Base-by-base conservation (phyloP, 148 eudicot species). In the Dysphania ambrosioides region DNA sequence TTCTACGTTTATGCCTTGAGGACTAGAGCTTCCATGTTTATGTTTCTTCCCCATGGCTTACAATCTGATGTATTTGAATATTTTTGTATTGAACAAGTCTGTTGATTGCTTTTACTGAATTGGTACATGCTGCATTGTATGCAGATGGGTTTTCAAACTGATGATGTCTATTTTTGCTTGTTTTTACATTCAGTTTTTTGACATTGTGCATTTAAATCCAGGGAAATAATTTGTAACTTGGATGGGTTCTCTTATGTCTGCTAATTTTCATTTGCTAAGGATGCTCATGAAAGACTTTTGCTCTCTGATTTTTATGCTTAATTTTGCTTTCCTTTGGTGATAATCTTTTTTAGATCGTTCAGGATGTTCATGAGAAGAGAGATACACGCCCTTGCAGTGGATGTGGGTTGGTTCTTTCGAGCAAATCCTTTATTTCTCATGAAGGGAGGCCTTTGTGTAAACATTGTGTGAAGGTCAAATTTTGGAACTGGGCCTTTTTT, bases 321-420 rank as follows among this genome's bases (percentile, higher is more conserved):
- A 10, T 35, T 57, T 9, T 66, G 41, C 61, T 59, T 68, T 66
- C 31, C 41, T 70, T 53, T 27, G 13, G 7, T 53, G 16, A 21
- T 19, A 42, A 70, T 67, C 35, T 55, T 66, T 31, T 72, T 47
- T 23, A 66, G 70, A 58, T 67, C 68, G 23, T 77, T 72, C 91
- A 96, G 91, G 85, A 63, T 79, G 53, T 71, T 34, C 40, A 73
- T 83, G 81, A 78, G 55, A 83, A 77, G 78, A 85, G 86, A 80
- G 87, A 89, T 49, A 79, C 84, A 18, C 85, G 78, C 49, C 73
- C 81, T 31, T 95, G 96, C 76, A 82, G 83, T 66, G 90, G 97
- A 62, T 96, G 99, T 83, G 97, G 91, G 5, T 81, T 90, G 80
- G 82, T 76, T 67, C 77, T 82, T 77, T 88, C 93, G 27, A 82